These are phyloP conservation scores for Thraustochytrium sp. DNA, from an alignment of 352 stramenopile genomes.

Conservation along the genomic window DNA sequence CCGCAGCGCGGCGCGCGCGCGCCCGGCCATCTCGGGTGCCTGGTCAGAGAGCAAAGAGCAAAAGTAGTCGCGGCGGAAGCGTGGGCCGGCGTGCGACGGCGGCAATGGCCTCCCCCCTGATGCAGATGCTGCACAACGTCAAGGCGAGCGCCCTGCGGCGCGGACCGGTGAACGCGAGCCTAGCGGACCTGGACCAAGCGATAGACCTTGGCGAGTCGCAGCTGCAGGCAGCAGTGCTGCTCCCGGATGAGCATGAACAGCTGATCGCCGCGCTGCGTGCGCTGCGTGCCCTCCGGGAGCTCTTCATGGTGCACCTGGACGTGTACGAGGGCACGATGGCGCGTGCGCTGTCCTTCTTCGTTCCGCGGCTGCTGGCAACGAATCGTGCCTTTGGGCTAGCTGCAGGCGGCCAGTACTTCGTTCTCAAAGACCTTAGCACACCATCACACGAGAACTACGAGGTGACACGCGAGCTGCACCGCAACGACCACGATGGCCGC, in stretches of 20 bases:
- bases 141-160: background rate
- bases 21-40: too few species aligned
- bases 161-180: background rate
- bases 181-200: background rate
- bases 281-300: background rate
- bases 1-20: too few species aligned
- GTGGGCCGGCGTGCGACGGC: too few species aligned
- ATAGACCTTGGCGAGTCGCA: background rate
- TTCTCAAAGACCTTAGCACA: background rate
- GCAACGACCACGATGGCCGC: background rate
- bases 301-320: background rate
- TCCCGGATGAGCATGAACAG: background rate
- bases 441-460: background rate
- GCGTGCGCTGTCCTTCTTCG: background rate
- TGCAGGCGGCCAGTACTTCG: background rate
- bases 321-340: background rate
- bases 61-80: too few species aligned
- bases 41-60: too few species aligned
- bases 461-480: background rate
- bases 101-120: too few species aligned
- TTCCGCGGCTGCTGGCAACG: background rate
- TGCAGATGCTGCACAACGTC: background rate
- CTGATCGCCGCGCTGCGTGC: background rate
- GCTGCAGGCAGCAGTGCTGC: background rate
- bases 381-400: background rate